Percentiles rank a stretch among this genome's conserved stretches.
Evolutionary conservation across 176 grass and related monocot genomes (phyloP).

Genomic region (Musa acuminata): DNA sequence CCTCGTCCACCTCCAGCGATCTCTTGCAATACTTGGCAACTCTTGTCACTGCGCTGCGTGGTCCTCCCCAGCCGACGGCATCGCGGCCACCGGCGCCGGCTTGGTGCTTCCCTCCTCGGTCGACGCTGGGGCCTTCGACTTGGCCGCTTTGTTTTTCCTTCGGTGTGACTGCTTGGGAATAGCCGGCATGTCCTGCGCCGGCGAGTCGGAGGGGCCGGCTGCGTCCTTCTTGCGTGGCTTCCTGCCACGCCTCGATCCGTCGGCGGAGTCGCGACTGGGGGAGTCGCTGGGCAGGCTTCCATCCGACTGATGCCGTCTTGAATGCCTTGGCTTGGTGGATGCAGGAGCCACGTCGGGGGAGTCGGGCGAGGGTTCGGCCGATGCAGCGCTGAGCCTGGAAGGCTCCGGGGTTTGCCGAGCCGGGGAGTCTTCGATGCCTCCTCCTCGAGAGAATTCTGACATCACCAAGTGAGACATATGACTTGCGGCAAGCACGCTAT

Average conservation of each 20-base stretch:
- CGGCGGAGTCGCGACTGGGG: conserved; percentile 31
- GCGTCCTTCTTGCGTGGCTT: conserved; percentile 57
- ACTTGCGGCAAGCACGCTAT: too few species aligned
- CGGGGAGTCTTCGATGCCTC: conserved; percentile 10
- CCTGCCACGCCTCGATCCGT: conserved; percentile 43
- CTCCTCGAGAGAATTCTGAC: conserved; percentile 1
- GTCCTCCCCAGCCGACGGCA: too few species aligned
- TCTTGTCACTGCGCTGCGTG: too few species aligned
- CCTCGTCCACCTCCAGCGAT: too few species aligned
- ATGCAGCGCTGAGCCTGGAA: background rate
- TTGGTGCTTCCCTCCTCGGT: conserved; percentile 24
- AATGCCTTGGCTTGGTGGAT: conserved; percentile 29
- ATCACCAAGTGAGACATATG: too few species aligned
- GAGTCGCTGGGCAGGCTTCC: conserved; percentile 33
- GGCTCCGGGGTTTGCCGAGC: conserved; percentile 22
- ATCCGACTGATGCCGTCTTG: conserved; percentile 58
- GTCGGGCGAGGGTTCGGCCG: background rate
- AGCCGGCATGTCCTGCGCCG: conserved; percentile 45
- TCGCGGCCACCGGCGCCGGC: background rate
- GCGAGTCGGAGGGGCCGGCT: background rate
- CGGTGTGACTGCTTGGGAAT: conserved; percentile 79
- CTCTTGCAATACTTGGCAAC: too few species aligned
- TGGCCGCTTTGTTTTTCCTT: conserved; percentile 27
- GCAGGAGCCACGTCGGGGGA: conserved; percentile 22
- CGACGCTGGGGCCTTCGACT: conserved; percentile 13